These are phyloP conservation scores for Casuarina equisetifolia DNA, from an alignment of 306 rosid species.

Conservation along the genomic window DNA sequence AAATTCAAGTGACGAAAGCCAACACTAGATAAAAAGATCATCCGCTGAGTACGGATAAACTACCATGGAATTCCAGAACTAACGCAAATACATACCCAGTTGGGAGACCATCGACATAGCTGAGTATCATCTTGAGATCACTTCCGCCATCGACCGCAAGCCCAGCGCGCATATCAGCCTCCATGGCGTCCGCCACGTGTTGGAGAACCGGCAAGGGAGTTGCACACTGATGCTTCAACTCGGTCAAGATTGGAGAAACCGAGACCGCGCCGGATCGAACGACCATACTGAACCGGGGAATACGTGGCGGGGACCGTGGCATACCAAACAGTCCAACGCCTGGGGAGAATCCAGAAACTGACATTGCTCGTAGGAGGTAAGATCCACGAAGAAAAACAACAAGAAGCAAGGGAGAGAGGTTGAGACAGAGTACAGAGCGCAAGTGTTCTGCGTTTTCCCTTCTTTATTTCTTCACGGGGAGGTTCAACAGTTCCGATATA, in stretches of 20 bases:
- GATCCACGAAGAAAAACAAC: constrained; percentile 5
- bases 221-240: constrained; percentile 58
- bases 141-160: constrained; percentile 54
- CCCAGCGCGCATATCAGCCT: constrained; percentile 71
- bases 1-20: constrained; percentile 1
- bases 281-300: constrained; percentile 48
- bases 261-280: constrained; percentile 58
- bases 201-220: constrained; percentile 75
- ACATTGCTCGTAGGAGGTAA: constrained; percentile 34
- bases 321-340: constrained; percentile 43
- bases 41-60: not conserved
- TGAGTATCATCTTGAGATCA: constrained; percentile 86
- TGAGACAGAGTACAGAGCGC: not conserved
- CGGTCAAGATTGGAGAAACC: constrained; percentile 45
- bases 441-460: not conserved
- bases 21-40: not conserved
- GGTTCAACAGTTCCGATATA: not conserved
- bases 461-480: not conserved
- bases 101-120: constrained; percentile 74
- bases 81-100: constrained; percentile 53
- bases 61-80: not conserved
- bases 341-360: constrained; percentile 36
- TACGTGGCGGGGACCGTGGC: constrained; percentile 36
- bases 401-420: not conserved
- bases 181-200: constrained; percentile 68